Base-by-base conservation (phyloP, 257 asterid genomes). In the Jasminum sambac region DNA sequence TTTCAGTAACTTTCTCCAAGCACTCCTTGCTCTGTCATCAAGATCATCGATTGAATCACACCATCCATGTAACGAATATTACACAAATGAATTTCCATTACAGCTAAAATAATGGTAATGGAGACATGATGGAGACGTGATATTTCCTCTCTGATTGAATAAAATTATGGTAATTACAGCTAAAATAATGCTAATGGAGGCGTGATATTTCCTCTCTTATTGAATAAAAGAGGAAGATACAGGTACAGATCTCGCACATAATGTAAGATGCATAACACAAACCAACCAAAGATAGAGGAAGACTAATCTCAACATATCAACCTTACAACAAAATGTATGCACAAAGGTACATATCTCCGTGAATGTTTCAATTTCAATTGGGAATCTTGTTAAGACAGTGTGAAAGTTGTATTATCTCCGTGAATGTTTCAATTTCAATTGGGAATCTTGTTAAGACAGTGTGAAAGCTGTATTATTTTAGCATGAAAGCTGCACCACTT, bases 21-120 rank as follows among this genome's bases (percentile, higher is more conserved):
- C 97, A 95, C 84, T 91, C 99, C 87, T 80, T 83, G 90, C 98
- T 91, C 98, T 95, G 95, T 63, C 74, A 69, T 64, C 55, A 75
- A 73, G 77, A 72, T 41, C 77, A 80, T 41, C 17, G 37, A 25
- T 46, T 19, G 30, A 63, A 37, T 34, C 67, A 70, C 63, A 38
- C n/a, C 36, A 64, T 60, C 36, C 63, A 74, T 13, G 55, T 64
- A 64, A 58, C 6, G 21, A 65, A 68, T 11, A 30, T 30, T 12
- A 58, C 52, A 23, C 13, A 71, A 30, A 52, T 26, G 25, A 16
- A n/a, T 61, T 62, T 66, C 26, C 36, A 30, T 63, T 65, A 61
- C 38, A 50, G 44, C 48, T 17, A 59, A 67, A 62, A 36, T 8
- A 69, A 34, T n/a, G 39, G 14, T 8, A 69, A 34, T n/a, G 39